Conservation (phyloP, 2,329 filamentous ascomycete genomes). For the Chrysoporthe austroafricana region DNA sequence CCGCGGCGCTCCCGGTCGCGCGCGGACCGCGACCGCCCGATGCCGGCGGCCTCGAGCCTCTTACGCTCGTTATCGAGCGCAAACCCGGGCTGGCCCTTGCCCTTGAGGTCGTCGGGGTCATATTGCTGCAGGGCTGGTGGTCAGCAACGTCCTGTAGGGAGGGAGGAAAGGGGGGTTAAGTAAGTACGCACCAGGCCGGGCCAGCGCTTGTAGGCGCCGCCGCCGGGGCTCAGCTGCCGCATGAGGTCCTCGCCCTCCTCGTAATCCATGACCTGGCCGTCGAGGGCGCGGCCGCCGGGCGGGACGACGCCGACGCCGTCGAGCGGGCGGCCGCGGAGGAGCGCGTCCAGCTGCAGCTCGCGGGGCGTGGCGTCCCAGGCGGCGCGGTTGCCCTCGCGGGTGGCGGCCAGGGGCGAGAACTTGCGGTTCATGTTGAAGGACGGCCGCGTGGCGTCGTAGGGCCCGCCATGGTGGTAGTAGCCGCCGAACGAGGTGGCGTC, state of each 20-base stretch:
- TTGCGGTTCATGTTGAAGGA: constrained; percentile 69
- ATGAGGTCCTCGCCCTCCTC: constrained; percentile 87
- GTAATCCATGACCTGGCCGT: constrained; percentile 75
- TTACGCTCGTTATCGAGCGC: constrained; percentile 71
- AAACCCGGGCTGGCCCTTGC: constrained; percentile 79
- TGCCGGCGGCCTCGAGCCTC: constrained; percentile 50
- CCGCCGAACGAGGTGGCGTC: constrained; percentile 66
- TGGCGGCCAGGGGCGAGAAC: constrained; percentile 75
- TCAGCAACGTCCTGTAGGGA: constrained; percentile 8
- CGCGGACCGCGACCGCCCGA: constrained; percentile 33
- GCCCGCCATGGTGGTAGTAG: constrained; percentile 86
- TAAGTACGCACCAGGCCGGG: constrained; percentile 67
- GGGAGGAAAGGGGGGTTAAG: not conserved
- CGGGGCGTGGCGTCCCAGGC: constrained; percentile 79
- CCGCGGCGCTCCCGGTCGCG: constrained; percentile 39
- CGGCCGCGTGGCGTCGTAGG: constrained; percentile 81
- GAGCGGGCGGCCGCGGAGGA: constrained; percentile 75
- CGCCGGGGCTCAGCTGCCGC: constrained; percentile 68
- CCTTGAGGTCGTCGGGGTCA: constrained; percentile 76
- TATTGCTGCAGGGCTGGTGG: constrained; percentile 56
- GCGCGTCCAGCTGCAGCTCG: constrained; percentile 75
- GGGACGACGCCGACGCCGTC: constrained; percentile 81
- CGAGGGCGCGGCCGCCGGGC: constrained; percentile 68
- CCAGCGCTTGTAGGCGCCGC: constrained; percentile 79
- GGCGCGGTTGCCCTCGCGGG: constrained; percentile 72